Evolutionary conservation across 176 grass and related monocot species (phyloP), one percentile per base, ranked within the genome.

Genomic region (Panicum miliaceum): DNA sequence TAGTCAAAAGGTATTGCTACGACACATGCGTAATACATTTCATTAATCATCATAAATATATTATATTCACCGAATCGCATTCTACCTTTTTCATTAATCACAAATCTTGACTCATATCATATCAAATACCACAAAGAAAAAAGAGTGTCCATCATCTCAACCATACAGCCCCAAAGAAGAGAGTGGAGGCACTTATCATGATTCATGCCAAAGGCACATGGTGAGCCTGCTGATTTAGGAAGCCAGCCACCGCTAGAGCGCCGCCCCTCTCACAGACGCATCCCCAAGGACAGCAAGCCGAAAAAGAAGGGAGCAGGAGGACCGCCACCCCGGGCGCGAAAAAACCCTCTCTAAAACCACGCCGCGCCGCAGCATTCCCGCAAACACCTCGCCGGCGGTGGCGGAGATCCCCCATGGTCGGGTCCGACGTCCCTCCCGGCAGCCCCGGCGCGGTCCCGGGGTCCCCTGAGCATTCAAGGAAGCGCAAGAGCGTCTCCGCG

Each of bases 321-420:
- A 5, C 51, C 26, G 16, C 73, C 73, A 82, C 19, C 77, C 41
- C 19, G 8, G 64, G 79, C 79, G 73, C 46, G 83, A 73, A 86
- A 89, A 77, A 12, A 1, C 37, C 35, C 64, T 10, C 52, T 60
- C 37, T 83, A 66, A 81, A 67, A 68, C 77, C 56, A 38, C 82
- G 54, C 88, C 83, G 38, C 73, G 38, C 45, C 69, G 76, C 69
- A 1, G 71, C 88, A 86, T 90, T 82, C 78, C 78, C 22, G 73
- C 84, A 64, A 73, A 78, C 84, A 79, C 67, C 73, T 73, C 74
- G 48, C 79, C 88, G 80, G 79, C 88, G 64, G 53, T 54, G 71
- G 50, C 35, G 48, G 48, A 37, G 61, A 50, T 18, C 23, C 64
- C 42, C 13, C 65, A 86, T 90, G 88, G 73, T 47, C 57, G 88